Evolutionary conservation across 2,329 filamentous ascomycete genomes (phyloP), one percentile per base, ranked within the genome.

Genomic region (Arachnomyces sp.): DNA sequence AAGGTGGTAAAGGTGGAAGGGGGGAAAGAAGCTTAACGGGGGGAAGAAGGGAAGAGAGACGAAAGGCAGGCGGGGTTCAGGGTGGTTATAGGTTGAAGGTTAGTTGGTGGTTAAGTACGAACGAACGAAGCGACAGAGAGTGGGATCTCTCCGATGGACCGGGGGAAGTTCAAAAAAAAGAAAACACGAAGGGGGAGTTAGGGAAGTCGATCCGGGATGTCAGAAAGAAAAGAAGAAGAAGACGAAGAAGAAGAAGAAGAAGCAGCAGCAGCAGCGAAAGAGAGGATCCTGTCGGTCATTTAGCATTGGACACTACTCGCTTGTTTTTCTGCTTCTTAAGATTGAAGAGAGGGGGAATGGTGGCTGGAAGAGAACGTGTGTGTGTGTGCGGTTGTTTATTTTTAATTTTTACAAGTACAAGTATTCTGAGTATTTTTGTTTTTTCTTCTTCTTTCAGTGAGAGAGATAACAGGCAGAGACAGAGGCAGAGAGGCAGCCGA

Each of bases 211-310:
- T 25, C 21, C 21, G 21, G 21, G 21, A 25, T 25, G 21, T 5
- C 9, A 25, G 9, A 9, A 25, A 25, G 21, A 25, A 41, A 33
- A 31, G 39, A 41, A 41, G 29, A 7, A 41, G 31, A 14, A 16
- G 13, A 28, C 34, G 31, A 12, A 28, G 13, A 42, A 42, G 29
- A 25, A 14, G 11, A 57, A 55, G 39, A 36, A 30, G 34, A 46
- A 55, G 25, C 35, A 37, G 25, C 35, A 17, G 17, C 7, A 38
- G 28, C 37, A 39, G 28, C 15, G 35, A 29, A 17, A 5, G 28
- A 42, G 33, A 25, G 35, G 16, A 15, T n/a, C n/a, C n/a, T n/a
- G n/a, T n/a, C n/a, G n/a, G n/a, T n/a, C n/a, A n/a, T n/a, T n/a
- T n/a, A n/a, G n/a, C n/a, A n/a, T n/a, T n/a, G n/a, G n/a, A n/a